These are phyloP conservation scores for Pestalotiopsis sp. DNA, from an alignment of 2,329 filamentous ascomycete species.

Conservation along the genomic window DNA sequence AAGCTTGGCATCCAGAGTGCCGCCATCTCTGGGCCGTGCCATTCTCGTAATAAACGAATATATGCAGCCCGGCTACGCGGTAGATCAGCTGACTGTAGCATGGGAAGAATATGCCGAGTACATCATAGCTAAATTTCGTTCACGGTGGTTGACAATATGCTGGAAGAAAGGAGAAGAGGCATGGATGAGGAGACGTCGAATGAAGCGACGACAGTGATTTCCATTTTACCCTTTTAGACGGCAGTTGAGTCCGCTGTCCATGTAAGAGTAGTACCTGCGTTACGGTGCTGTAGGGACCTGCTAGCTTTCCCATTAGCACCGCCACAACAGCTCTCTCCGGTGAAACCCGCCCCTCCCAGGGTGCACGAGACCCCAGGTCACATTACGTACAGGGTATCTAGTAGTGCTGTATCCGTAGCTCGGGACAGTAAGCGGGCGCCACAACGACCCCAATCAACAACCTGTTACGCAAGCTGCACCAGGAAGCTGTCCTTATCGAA, in stretches of 20 bases:
- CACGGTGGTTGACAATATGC: background rate
- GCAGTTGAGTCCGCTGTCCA: background rate
- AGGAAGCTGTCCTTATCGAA: conserved; percentile 1
- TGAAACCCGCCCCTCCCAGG: background rate
- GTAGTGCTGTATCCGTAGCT: background rate
- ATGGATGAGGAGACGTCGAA: background rate
- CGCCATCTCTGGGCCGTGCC: background rate
- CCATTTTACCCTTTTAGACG: background rate
- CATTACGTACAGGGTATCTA: background rate
- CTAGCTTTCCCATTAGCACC: background rate
- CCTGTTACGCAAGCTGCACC: background rate
- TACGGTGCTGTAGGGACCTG: background rate
- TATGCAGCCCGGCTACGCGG: background rate
- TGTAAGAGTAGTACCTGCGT: background rate
- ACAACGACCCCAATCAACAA: background rate
- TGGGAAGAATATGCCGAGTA: background rate
- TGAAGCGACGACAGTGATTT: background rate
- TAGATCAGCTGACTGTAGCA: background rate
- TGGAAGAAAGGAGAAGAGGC: background rate
- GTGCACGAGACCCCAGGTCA: background rate
- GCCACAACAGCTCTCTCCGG: background rate
- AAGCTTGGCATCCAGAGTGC: background rate
- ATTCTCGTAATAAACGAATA: background rate
- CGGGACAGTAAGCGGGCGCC: background rate
- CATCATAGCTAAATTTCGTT: background rate